Percentiles rank a stretch among this genome's conserved stretches.
Conservation (phyloP, 2,329 filamentous ascomycete genomes). For the Xylaria digitata region DNA sequence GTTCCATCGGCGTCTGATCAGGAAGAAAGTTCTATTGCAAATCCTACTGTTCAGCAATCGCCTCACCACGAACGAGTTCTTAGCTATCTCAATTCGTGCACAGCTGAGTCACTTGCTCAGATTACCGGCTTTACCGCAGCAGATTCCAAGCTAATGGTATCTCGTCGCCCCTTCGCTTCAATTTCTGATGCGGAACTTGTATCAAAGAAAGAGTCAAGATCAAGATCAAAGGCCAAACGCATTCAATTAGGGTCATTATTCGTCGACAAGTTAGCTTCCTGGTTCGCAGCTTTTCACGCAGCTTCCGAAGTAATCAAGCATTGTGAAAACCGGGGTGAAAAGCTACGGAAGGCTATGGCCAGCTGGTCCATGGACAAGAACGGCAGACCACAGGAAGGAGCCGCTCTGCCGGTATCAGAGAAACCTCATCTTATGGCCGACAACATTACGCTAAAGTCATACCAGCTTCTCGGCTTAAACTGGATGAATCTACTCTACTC, state of each 20-base stretch:
- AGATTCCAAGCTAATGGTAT: conserved; percentile 67
- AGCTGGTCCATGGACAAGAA: conserved; percentile 49
- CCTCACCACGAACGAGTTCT: conserved; percentile 67
- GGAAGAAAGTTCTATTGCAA: background rate
- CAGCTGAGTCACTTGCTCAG: conserved; percentile 79
- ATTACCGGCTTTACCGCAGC: conserved; percentile 80
- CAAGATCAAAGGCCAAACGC: conserved; percentile 51
- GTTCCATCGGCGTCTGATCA: conserved; percentile 9
- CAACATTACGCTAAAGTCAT: conserved; percentile 85
- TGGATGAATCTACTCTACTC: conserved; percentile 90
- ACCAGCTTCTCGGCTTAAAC: conserved; percentile 93
- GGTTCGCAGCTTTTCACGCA: conserved; percentile 59
- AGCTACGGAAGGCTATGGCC: conserved; percentile 46
- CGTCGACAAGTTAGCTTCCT: conserved; percentile 57
- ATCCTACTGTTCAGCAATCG: background rate
- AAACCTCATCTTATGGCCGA: conserved; percentile 84
- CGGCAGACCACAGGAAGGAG: conserved; percentile 52
- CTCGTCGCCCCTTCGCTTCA: conserved; percentile 38
- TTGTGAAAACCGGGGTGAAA: conserved; percentile 61
- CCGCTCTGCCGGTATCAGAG: conserved; percentile 58
- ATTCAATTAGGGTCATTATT: conserved; percentile 49
- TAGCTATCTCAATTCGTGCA: conserved; percentile 84
- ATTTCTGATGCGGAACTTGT: conserved; percentile 75
- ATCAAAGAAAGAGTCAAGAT: conserved; percentile 52
- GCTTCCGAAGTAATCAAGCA: conserved; percentile 53